Conservation (phyloP, 257 asterid genomes). For the Paraleonurus japonicus region DNA sequence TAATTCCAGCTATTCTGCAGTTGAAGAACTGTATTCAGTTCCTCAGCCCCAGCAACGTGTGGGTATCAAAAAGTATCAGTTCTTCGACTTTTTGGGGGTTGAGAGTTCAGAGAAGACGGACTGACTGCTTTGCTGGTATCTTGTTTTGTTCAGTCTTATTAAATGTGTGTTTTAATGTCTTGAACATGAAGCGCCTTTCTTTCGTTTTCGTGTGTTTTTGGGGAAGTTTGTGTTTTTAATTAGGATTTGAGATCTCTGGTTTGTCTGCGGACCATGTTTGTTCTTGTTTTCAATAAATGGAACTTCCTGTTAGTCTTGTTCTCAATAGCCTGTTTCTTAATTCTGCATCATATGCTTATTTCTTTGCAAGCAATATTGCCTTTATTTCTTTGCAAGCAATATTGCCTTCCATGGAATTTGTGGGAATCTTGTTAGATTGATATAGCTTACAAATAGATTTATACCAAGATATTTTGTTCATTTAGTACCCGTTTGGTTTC, state of each 20-base stretch:
- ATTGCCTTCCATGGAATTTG: not conserved
- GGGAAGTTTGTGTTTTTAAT: not conserved
- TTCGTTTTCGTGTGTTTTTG: not conserved
- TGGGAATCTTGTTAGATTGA: not conserved
- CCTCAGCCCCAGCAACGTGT: slow-evolving; percentile 22
- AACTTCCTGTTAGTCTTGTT: not conserved
- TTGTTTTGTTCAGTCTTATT: not conserved
- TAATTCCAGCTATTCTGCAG: slow-evolving; percentile 20
- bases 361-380: too few species aligned
- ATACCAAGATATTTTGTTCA: not conserved
- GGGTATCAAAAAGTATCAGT: not conserved
- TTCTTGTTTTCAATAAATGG: slow-evolving; percentile 13
- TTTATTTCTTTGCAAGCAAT: too few species aligned
- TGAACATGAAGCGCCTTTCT: not conserved
- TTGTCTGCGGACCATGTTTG: not conserved
- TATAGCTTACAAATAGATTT: not conserved
- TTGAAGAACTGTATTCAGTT: not conserved
- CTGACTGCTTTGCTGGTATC: not conserved
- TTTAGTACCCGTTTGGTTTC: too few species aligned
- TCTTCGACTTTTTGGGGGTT: slow-evolving; percentile 42
- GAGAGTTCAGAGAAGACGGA: slow-evolving; percentile 18
- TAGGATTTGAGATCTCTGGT: not conserved
- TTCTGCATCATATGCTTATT: not conserved
- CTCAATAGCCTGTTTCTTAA: not conserved
- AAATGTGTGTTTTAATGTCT: not conserved